A percentile compares a stretch with the other conserved stretches of the same genome.
Conservation (phyloP, 2,329 filamentous ascomycete genomes). For the Eurotiales sp. region DNA sequence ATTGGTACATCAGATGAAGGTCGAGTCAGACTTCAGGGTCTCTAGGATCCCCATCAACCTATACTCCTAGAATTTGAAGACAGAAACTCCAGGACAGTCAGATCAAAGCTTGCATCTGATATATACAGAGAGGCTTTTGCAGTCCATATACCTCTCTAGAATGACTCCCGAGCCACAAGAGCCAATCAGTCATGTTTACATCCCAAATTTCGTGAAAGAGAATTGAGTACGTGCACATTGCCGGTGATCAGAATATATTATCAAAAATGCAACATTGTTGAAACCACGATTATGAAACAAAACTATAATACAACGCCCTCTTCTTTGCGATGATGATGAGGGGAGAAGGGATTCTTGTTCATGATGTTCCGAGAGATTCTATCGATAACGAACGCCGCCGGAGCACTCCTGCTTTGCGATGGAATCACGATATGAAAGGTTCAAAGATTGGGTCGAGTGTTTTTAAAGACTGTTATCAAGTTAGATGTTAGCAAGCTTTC, state of each 20-base stretch:
- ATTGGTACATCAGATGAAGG: no score
- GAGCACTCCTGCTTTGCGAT: background rate
- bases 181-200: background rate
- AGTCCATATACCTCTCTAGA: no score
- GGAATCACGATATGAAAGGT: background rate
- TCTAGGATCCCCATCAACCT: no score
- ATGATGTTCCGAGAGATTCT: background rate
- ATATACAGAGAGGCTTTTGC: no score
- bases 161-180: no score
- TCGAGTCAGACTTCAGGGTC: no score
- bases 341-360: background rate
- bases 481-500: background rate
- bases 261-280: background rate
- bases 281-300: background rate
- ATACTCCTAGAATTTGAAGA: no score
- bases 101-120: no score
- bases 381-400: background rate
- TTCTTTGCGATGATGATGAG: background rate
- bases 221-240: background rate
- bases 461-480: slow-evolving; percentile 4
- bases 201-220: background rate
- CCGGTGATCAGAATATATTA: background rate
- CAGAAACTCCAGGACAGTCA: no score
- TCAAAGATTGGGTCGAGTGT: background rate
- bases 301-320: background rate